These are phyloP conservation scores for Fusarium globosum DNA, from an alignment of 2,329 filamentous ascomycete species.

Conservation along the genomic window DNA sequence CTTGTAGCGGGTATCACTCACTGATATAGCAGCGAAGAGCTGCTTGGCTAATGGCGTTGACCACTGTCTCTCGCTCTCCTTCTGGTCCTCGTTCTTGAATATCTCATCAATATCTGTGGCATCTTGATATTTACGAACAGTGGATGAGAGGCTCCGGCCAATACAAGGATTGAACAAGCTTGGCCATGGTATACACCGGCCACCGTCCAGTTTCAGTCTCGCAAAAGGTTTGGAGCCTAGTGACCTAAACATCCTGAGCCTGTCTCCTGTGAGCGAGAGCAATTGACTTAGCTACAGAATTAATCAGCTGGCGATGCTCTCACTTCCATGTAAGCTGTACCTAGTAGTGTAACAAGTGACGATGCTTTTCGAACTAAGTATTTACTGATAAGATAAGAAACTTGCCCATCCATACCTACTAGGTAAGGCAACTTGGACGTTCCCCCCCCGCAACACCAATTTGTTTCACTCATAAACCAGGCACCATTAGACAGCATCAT, in stretches of 20 bases:
- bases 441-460: conserved; percentile 7
- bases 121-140: conserved; percentile 24
- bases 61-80: conserved; percentile 73
- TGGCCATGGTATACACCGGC: conserved; percentile 21
- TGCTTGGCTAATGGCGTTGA: conserved; percentile 92
- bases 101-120: conserved; percentile 27
- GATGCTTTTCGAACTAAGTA: conserved; percentile 23
- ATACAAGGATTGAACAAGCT: conserved; percentile 17
- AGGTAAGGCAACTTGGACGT: background rate
- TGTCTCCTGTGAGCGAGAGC: background rate
- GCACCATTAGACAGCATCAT: background rate
- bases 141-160: conserved; percentile 45
- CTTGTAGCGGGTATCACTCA: conserved; percentile 49
- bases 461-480: background rate
- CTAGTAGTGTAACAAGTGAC: background rate
- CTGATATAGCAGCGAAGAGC: conserved; percentile 86
- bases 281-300: background rate
- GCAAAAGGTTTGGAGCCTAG: conserved; percentile 16
- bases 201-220: conserved; percentile 20
- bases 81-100: background rate
- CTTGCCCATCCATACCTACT: background rate
- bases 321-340: background rate
- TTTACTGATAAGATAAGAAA: conserved; percentile 43
- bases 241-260: conserved; percentile 34
- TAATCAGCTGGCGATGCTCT: background rate